Percentiles rank a stretch among this genome's conserved stretches.
These are phyloP conservation scores for Aspergillus sparsus DNA, from an alignment of 495 filamentous ascomycete genomes.

Conservation along the genomic window DNA sequence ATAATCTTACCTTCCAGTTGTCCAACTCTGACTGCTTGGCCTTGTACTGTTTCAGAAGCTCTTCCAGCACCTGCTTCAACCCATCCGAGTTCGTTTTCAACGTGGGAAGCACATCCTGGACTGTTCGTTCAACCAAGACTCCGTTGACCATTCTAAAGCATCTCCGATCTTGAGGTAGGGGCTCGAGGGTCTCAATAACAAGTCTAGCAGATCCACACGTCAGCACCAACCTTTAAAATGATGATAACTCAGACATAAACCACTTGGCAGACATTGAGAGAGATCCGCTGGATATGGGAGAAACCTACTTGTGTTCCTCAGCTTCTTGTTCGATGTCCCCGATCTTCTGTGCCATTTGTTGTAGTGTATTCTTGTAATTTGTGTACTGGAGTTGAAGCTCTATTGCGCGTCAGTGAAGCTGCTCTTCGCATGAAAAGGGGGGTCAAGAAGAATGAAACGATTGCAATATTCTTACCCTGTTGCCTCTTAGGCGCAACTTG, in stretches of 20 bases:
- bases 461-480: slow-evolving; percentile 63
- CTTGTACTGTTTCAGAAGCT: slow-evolving; percentile 96
- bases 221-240: slow-evolving; percentile 16
- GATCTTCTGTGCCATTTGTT: slow-evolving; percentile 92
- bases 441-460: slow-evolving; percentile 17
- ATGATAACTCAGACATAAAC: neutral
- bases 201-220: slow-evolving; percentile 58
- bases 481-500: slow-evolving; percentile 68
- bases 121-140: slow-evolving; percentile 89
- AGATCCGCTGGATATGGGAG: neutral
- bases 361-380: slow-evolving; percentile 93
- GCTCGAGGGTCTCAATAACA: slow-evolving; percentile 89
- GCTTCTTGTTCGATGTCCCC: slow-evolving; percentile 95
- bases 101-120: slow-evolving; percentile 86
- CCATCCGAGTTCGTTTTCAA: slow-evolving; percentile 94
- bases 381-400: slow-evolving; percentile 92
- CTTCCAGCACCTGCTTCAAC: slow-evolving; percentile 92
- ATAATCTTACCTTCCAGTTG: slow-evolving; percentile 84
- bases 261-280: neutral
- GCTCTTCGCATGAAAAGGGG: slow-evolving; percentile 18
- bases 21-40: slow-evolving; percentile 92
- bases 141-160: slow-evolving; percentile 99
- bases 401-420: slow-evolving; percentile 37
- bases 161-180: slow-evolving; percentile 82
- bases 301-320: slow-evolving; percentile 92